Conservation (phyloP, 331 rosid species). For the Rosa hybrid region DNA sequence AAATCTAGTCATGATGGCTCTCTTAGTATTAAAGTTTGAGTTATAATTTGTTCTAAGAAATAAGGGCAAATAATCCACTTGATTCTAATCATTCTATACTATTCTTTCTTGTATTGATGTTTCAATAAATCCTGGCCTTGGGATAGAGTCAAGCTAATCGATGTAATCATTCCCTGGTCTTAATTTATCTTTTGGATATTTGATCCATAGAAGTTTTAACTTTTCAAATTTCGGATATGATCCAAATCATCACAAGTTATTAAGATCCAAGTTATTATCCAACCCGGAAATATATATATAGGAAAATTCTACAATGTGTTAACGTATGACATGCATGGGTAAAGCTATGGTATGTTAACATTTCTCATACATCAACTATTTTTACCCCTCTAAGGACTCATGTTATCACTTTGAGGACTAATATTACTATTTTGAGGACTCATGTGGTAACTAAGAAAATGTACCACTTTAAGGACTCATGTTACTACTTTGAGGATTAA, state of each 20-base stretch:
- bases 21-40: not conserved
- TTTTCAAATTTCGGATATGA: not conserved
- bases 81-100: not conserved
- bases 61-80: conserved; percentile 2
- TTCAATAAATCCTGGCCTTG: not conserved
- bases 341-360: too few relatives aligned
- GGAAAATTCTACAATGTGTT: too few relatives aligned
- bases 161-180: not conserved
- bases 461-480: too few relatives aligned
- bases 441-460: too few relatives aligned
- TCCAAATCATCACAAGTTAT: not conserved
- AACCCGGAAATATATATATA: too few relatives aligned
- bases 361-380: too few relatives aligned
- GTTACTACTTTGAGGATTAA: too few relatives aligned
- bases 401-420: too few relatives aligned
- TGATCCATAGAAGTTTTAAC: not conserved
- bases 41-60: not conserved
- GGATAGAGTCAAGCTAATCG: not conserved
- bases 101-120: not conserved
- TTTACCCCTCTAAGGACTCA: too few relatives aligned
- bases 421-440: too few relatives aligned
- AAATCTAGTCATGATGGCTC: not conserved
- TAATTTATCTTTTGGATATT: not conserved
- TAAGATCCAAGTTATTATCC: too few relatives aligned
- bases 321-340: too few relatives aligned